Evolutionary conservation across 148 eudicot genomes (phyloP), one percentile per base, ranked within the genome.

Genomic region (Polygonum maritimum): DNA sequence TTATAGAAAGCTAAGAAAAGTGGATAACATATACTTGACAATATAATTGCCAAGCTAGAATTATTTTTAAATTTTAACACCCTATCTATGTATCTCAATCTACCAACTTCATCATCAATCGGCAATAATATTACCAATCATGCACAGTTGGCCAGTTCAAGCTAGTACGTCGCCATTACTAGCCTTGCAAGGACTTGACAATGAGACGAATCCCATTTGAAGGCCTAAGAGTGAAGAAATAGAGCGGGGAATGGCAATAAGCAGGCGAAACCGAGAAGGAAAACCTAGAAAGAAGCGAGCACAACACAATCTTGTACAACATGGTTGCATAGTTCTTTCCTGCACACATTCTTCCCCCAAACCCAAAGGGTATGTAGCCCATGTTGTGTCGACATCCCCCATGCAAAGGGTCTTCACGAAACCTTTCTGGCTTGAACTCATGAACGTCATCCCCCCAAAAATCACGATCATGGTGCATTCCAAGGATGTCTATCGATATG

Each of bases 401-500:
- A 36, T 14, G 44, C 71, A 35, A 35, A 65, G 71, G 71, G 71
- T 65, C 71, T 5, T 65, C n/a, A 1, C 18, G 41, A 14, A 71
- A 71, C 19, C 74, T 19, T 33, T 71, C 74, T 0, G 74, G 74
- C 31, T 71, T 71, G 16, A 71, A 71, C 74, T 47, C 51, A 4
- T 71, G 33, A 41, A 47, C 74, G n/a, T 71, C 74, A 19, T 71
- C 51, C n/a, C 74, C 74, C 74, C 74, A 71, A 13, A 71, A 51
- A 41, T 71, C 49, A 8, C 35, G 31, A 18, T 71, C 74, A n/a
- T 71, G 74, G 74, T 71, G 74, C 48, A 71, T 71, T 18, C 51
- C 74, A 18, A 71, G 74, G 51, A 3, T 47, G 52, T 41, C 51
- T n/a, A 71, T 18, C 52, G 51, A 41, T 44, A 71, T 22, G 13